These are phyloP conservation scores for Emmonsiellopsis sp. DNA, from an alignment of 2,329 filamentous ascomycete genomes.

Conservation along the genomic window DNA sequence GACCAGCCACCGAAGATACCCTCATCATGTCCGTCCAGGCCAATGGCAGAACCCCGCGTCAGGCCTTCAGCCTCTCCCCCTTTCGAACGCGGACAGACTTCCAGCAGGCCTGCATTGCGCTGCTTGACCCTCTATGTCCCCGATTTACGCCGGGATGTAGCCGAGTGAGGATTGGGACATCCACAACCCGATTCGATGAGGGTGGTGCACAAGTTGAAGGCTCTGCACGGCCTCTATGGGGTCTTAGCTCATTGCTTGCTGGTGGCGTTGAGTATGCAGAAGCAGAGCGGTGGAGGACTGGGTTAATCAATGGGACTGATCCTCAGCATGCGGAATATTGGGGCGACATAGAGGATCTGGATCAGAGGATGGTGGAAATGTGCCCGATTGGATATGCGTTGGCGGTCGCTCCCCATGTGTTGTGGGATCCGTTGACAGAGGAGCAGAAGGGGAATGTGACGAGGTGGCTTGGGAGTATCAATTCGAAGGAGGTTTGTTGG, in stretches of 20 bases:
- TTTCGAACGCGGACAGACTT: slow-evolving; percentile 29
- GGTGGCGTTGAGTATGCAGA: slow-evolving; percentile 58
- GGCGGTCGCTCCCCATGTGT: slow-evolving; percentile 53
- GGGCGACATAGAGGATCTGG: slow-evolving; percentile 66
- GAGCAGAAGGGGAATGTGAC: slow-evolving; percentile 59
- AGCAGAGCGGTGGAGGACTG: slow-evolving; percentile 59
- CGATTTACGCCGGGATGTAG: slow-evolving; percentile 62
- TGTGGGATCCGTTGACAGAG: slow-evolving; percentile 59
- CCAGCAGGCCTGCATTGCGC: slow-evolving; percentile 51
- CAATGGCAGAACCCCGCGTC: slow-evolving; percentile 21
- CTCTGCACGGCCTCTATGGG: slow-evolving; percentile 67
- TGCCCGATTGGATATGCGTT: slow-evolving; percentile 69
- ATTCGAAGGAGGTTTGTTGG: slow-evolving; percentile 53
- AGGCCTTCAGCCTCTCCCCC: slow-evolving; percentile 20
- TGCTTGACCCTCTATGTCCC: slow-evolving; percentile 61
- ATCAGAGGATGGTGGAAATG: slow-evolving; percentile 80
- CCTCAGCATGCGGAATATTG: slow-evolving; percentile 63
- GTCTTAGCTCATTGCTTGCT: slow-evolving; percentile 59
- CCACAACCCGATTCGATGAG: slow-evolving; percentile 69
- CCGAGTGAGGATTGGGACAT: slow-evolving; percentile 59
- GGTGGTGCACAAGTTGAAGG: slow-evolving; percentile 70
- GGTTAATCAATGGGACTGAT: slow-evolving; percentile 62
- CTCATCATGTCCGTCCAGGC: slow-evolving; percentile 21
- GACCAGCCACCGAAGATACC: neutral
- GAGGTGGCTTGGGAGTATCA: slow-evolving; percentile 66